Evolutionary conservation across 2,329 filamentous ascomycete species (phyloP).

Genomic region (Aureobasidium vineae): DNA sequence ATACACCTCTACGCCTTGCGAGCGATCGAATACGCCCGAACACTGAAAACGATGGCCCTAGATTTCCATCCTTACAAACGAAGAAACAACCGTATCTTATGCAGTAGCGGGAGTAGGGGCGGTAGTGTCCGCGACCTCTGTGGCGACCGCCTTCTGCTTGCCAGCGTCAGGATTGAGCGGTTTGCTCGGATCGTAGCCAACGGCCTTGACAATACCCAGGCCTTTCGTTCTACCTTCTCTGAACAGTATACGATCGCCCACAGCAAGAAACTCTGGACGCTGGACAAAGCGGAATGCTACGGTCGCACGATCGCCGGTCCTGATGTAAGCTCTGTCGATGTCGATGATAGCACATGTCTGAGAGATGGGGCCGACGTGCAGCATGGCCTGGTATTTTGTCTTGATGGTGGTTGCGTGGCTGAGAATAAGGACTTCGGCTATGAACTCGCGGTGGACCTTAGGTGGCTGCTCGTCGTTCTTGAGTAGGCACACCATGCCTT

Average conservation of each 20-base stretch:
- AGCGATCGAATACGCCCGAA: not conserved
- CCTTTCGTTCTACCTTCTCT: slow-evolving; percentile 94
- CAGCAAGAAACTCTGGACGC: slow-evolving; percentile 84
- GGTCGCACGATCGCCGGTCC: slow-evolving; percentile 88
- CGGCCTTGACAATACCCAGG: slow-evolving; percentile 84
- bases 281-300: slow-evolving; percentile 96
- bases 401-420: slow-evolving; percentile 97
- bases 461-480: slow-evolving; percentile 63
- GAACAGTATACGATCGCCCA: slow-evolving; percentile 88
- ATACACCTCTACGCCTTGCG: not conserved
- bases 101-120: not conserved
- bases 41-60: not conserved
- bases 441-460: slow-evolving; percentile 53
- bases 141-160: slow-evolving; percentile 30
- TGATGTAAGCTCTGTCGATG: slow-evolving; percentile 92
- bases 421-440: slow-evolving; percentile 81
- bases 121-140: not conserved
- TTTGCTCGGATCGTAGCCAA: slow-evolving; percentile 74
- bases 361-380: slow-evolving; percentile 90
- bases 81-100: not conserved
- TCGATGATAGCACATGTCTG: slow-evolving; percentile 98
- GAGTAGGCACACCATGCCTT: slow-evolving; percentile 95
- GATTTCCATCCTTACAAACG: not conserved
- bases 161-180: slow-evolving; percentile 45
- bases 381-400: slow-evolving; percentile 95